phyloP scores from a whole-genome alignment of 768 basidiomycete species.

The Xanthoconium purpureum region DNA sequence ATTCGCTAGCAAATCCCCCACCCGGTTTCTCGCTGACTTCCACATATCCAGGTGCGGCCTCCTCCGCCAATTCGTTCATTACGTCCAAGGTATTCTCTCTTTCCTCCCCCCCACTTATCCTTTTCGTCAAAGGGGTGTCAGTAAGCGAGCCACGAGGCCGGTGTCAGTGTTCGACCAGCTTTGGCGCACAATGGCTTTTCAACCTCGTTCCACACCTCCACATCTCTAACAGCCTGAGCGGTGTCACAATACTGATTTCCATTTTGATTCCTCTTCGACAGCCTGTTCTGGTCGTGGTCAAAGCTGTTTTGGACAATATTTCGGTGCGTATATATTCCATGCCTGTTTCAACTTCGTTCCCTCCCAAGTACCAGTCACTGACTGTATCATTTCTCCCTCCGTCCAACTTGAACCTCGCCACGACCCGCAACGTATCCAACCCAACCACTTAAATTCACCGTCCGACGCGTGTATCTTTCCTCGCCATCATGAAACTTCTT shows the following conservation, averaged over 20 bases:
- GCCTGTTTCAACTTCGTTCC: conserved; percentile 13
- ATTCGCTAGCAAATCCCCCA: not conserved
- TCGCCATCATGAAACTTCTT: conserved; percentile 37
- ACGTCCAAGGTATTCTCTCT: conserved; percentile 45
- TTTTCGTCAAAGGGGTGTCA: not conserved
- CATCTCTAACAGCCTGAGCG: conserved; percentile 15
- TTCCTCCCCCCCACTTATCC: conserved; percentile 8
- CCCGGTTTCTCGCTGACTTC: conserved; percentile 10
- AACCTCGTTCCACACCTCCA: conserved; percentile 22
- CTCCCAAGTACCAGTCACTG: conserved; percentile 11
- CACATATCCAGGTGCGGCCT: conserved; percentile 57
- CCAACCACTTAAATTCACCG: not conserved
- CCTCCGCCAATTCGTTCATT: conserved; percentile 67
- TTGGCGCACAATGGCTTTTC: conserved; percentile 28
- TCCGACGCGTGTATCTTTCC: conserved; percentile 22
- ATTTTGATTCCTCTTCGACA: conserved; percentile 16
- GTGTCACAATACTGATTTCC: conserved; percentile 18
- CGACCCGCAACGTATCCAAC: conserved; percentile 14
- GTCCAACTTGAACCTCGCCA: conserved; percentile 6
- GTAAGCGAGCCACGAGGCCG: conserved; percentile 28
- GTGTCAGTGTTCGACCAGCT: conserved; percentile 15
- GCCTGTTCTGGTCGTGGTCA: conserved; percentile 25
- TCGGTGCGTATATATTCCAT: conserved; percentile 31
- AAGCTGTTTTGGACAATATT: conserved; percentile 20
- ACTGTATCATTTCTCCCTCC: conserved; percentile 8